Conservation (phyloP, 306 rosid genomes). For the Spatholobus suberectus region DNA sequence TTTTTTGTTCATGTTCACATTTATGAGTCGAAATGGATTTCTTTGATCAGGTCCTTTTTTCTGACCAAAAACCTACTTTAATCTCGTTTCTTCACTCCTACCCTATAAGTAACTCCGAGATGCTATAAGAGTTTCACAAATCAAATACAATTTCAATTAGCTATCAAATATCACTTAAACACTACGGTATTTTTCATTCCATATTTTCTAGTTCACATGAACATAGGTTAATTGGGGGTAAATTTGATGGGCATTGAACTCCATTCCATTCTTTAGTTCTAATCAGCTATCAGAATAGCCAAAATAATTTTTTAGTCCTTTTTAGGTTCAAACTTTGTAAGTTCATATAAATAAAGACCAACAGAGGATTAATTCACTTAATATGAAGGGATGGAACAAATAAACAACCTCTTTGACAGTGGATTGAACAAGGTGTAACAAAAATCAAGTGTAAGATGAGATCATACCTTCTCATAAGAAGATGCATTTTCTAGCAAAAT, state of each 20-base stretch:
- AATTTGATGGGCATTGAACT: background rate
- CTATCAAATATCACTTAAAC: background rate
- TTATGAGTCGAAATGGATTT: too few relatives aligned
- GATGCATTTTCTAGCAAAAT: conserved; percentile 93
- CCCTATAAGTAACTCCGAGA: too few relatives aligned
- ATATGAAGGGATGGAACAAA: conserved; percentile 15
- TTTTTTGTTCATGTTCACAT: too few relatives aligned
- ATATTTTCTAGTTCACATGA: conserved; percentile 1
- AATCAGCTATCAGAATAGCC: conserved; percentile 18
- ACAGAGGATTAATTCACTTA: background rate
- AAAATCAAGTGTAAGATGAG: conserved; percentile 37
- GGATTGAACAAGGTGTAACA: conserved; percentile 12
- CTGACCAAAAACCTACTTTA: too few relatives aligned
- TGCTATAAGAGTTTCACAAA: too few relatives aligned
- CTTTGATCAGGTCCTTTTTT: too few relatives aligned
- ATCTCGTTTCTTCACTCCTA: too few relatives aligned
- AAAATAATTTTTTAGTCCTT: conserved; percentile 4
- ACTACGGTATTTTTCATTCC: background rate
- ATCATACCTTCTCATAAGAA: conserved; percentile 87
- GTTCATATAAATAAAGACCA: conserved; percentile 15
- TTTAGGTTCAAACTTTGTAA: conserved; percentile 30
- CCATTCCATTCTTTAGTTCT: conserved; percentile 10
- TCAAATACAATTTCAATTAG: conserved; percentile 3
- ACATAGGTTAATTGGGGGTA: conserved; percentile 10
- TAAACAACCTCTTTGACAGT: conserved; percentile 11